A percentile compares a stretch with the other conserved stretches of the same genome.
phyloP scores from a whole-genome alignment of 805 yeast species.

The Wickerhamomyces subpelliculosus region DNA sequence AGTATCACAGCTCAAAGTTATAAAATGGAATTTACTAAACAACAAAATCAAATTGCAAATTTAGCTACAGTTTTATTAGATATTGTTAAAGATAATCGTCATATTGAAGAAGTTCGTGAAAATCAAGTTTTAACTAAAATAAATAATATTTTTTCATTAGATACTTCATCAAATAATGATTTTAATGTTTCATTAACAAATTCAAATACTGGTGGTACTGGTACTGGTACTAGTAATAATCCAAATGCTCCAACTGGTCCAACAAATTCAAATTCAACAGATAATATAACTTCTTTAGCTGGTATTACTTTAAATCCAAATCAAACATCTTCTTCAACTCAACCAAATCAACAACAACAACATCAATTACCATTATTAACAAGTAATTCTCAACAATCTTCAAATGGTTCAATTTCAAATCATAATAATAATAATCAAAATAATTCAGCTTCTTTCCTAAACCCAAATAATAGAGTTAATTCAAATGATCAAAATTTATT shows the following conservation, averaged over 20 bases:
- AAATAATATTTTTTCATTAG: conserved; percentile 14
- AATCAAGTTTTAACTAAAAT: conserved; percentile 16
- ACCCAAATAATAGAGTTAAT: not conserved
- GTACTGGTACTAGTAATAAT: not conserved
- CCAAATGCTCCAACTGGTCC: not conserved
- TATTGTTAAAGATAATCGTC: conserved; percentile 19
- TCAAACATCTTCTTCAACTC: not conserved
- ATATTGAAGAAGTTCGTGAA: conserved; percentile 18
- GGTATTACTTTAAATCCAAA: not conserved
- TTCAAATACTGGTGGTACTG: not conserved
- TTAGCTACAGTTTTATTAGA: conserved; percentile 19
- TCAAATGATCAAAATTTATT: not conserved
- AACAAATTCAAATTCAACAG: not conserved
- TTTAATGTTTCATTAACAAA: not conserved
- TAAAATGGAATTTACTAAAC: conserved; percentile 18
- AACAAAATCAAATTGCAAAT: conserved; percentile 18
- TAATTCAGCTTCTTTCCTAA: not conserved
- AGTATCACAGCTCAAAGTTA: conserved; percentile 16
- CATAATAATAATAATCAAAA: too few species aligned
- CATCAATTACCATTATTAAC: too few species aligned
- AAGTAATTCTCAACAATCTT: too few species aligned
- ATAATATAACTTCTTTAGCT: too few species aligned
- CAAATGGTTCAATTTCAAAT: too few species aligned
- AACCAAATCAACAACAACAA: not conserved
- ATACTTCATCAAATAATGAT: conserved; percentile 1